Conservation (phyloP, 176 grass and related monocot genomes). For the Oryza rufipogon region DNA sequence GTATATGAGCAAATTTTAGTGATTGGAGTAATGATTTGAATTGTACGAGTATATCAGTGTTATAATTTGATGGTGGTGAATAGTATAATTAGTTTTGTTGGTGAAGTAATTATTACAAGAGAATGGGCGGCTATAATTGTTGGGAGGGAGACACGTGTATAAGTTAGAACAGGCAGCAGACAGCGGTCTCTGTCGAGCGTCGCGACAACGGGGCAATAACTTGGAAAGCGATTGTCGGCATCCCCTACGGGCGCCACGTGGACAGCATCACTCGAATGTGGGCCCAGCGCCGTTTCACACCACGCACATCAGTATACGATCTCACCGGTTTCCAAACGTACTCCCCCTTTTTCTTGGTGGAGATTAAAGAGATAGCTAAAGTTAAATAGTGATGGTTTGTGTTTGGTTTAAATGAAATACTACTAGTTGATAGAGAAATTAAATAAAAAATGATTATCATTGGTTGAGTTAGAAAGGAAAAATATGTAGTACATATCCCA, state of each 20-base stretch:
- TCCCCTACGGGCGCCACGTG: conserved; percentile 9
- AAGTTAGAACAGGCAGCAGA: not conserved
- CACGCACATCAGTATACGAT: not conserved
- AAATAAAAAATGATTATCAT: too few relatives aligned
- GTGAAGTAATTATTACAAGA: not conserved
- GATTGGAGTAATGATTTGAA: too few relatives aligned
- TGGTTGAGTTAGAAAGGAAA: too few relatives aligned
- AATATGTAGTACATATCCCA: too few relatives aligned
- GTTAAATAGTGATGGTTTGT: too few relatives aligned
- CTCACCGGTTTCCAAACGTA: too few relatives aligned
- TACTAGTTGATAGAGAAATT: too few relatives aligned
- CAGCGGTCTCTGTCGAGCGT: not conserved
- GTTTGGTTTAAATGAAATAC: too few relatives aligned
- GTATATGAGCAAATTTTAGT: too few relatives aligned
- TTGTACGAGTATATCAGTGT: not conserved
- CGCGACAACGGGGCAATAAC: conserved; percentile 17
- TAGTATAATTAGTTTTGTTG: not conserved
- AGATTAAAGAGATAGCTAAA: too few relatives aligned
- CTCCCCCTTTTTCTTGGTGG: too few relatives aligned
- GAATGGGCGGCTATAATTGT: not conserved
- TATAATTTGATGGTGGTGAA: not conserved
- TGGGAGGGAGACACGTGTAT: too few relatives aligned
- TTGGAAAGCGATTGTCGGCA: conserved; percentile 67
- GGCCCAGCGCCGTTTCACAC: not conserved
- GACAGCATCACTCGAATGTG: not conserved